Evolutionary conservation across 805 yeast species (phyloP).

Genomic region (Kluyveromyces dobzhanskii): DNA sequence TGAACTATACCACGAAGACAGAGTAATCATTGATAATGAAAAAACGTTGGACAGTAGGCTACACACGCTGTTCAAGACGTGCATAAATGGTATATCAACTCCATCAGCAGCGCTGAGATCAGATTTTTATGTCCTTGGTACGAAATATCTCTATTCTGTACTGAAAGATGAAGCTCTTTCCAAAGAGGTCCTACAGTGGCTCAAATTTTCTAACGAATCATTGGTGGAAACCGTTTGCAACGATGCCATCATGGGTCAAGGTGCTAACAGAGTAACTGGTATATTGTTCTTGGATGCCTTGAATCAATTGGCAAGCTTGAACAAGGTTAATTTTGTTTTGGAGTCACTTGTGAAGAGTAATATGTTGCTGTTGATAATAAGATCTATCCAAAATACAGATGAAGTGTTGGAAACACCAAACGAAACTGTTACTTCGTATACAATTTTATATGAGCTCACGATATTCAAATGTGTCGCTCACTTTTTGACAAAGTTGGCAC

Average conservation of each 20-base stretch:
- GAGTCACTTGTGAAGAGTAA: slow-evolving; percentile 58
- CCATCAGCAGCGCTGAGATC: slow-evolving; percentile 69
- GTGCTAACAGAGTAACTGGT: slow-evolving; percentile 66
- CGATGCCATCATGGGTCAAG: slow-evolving; percentile 77
- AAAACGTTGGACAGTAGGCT: slow-evolving; percentile 45
- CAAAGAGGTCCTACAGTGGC: slow-evolving; percentile 41
- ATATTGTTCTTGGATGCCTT: slow-evolving; percentile 65
- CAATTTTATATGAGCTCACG: slow-evolving; percentile 63
- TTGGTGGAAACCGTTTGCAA: slow-evolving; percentile 58
- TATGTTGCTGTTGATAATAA: slow-evolving; percentile 53
- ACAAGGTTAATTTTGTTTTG: slow-evolving; percentile 46
- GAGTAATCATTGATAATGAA: slow-evolving; percentile 26
- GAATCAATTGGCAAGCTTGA: slow-evolving; percentile 44
- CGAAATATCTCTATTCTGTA: slow-evolving; percentile 51
- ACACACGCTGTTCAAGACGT: slow-evolving; percentile 62
- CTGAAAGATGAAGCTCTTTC: slow-evolving; percentile 35
- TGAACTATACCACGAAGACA: slow-evolving; percentile 49
- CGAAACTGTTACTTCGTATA: slow-evolving; percentile 38
- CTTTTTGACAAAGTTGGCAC: slow-evolving; percentile 66
- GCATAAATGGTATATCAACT: slow-evolving; percentile 64
- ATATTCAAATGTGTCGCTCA: slow-evolving; percentile 66
- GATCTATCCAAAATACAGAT: slow-evolving; percentile 63
- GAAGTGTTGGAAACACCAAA: slow-evolving; percentile 40
- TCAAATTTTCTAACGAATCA: slow-evolving; percentile 52
- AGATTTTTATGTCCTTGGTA: slow-evolving; percentile 68